Conservation (phyloP, 768 basidiomycete species). For the Xerocomellus intermedius region DNA sequence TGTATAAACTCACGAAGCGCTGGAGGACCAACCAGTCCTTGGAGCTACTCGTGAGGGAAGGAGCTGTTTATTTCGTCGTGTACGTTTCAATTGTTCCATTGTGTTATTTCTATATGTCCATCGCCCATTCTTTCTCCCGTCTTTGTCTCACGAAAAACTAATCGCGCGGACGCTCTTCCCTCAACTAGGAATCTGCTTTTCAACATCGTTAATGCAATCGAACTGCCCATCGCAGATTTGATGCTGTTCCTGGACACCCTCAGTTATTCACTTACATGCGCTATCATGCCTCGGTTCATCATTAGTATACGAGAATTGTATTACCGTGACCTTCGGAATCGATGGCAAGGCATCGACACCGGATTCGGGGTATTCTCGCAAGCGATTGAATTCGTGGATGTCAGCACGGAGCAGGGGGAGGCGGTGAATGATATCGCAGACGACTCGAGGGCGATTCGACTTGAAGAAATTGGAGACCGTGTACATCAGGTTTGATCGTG, state of each 20-base stretch:
- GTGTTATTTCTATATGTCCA: too few species aligned
- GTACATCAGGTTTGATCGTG: too few species aligned
- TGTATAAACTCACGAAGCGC: slow-evolving; percentile 2
- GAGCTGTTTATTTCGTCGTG: slow-evolving; percentile 9
- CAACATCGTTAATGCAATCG: background rate
- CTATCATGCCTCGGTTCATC: slow-evolving; percentile 13
- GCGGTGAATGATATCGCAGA: too few species aligned
- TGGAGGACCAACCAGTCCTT: slow-evolving; percentile 4
- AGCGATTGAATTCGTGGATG: background rate
- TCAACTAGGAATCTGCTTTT: background rate
- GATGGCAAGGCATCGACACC: slow-evolving; percentile 2
- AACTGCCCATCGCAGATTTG: background rate
- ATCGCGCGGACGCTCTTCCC: too few species aligned
- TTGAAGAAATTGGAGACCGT: too few species aligned
- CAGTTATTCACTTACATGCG: background rate
- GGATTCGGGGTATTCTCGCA: slow-evolving; percentile 3
- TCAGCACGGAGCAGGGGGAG: too few species aligned
- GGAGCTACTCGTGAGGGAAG: slow-evolving; percentile 4
- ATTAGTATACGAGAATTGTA: slow-evolving; percentile 6
- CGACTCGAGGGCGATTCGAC: too few species aligned
- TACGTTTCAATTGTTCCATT: background rate
- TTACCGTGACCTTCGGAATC: background rate
- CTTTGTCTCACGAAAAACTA: background rate
- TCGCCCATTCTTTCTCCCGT: background rate
- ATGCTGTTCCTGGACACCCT: background rate